Percentiles rank a stretch among this genome's conserved stretches.
These are phyloP conservation scores for Cryptosporidium parvum DNA, from an alignment of 169 alveolate genomes.

Conservation along the genomic window DNA sequence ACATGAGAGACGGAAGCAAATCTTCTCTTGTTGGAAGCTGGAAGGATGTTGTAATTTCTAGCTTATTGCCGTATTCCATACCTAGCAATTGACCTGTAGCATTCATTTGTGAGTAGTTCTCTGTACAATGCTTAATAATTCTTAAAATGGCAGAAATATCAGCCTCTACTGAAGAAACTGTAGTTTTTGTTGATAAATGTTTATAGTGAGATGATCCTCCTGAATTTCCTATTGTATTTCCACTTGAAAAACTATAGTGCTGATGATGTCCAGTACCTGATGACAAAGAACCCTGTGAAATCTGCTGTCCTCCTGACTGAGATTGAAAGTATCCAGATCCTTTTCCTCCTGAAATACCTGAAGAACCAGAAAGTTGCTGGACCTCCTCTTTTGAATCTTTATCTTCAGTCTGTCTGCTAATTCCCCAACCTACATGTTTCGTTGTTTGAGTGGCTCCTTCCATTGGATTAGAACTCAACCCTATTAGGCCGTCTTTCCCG, in stretches of 20 bases:
- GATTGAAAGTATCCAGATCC: constrained; percentile 10
- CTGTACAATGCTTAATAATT: constrained; percentile 87
- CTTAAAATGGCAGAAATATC: constrained; percentile 85
- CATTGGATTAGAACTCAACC: constrained; percentile 36
- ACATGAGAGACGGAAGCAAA: constrained; percentile 79
- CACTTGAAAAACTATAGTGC: constrained; percentile 7
- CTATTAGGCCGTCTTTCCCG: constrained; percentile 53
- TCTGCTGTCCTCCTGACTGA: neutral
- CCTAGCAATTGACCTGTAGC: constrained; percentile 89
- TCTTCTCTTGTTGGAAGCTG: constrained; percentile 89
- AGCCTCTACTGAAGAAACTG: constrained; percentile 80
- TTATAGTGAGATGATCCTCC: constrained; percentile 27
- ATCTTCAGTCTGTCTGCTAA: constrained; percentile 53
- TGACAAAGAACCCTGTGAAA: neutral
- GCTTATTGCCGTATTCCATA: constrained; percentile 83
- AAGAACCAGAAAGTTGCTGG: constrained; percentile 11
- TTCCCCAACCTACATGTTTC: constrained; percentile 63
- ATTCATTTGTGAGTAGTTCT: constrained; percentile 84
- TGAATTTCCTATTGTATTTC: neutral
- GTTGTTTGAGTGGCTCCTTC: constrained; percentile 35
- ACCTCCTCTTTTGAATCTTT: constrained; percentile 35
- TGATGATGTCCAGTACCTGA: constrained; percentile 27
- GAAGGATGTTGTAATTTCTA: constrained; percentile 88
- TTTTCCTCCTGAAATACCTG: neutral
- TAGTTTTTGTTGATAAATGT: constrained; percentile 10